phyloP scores from a whole-genome alignment of 352 stramenopile species.

The Phytophthora aleatoria region DNA sequence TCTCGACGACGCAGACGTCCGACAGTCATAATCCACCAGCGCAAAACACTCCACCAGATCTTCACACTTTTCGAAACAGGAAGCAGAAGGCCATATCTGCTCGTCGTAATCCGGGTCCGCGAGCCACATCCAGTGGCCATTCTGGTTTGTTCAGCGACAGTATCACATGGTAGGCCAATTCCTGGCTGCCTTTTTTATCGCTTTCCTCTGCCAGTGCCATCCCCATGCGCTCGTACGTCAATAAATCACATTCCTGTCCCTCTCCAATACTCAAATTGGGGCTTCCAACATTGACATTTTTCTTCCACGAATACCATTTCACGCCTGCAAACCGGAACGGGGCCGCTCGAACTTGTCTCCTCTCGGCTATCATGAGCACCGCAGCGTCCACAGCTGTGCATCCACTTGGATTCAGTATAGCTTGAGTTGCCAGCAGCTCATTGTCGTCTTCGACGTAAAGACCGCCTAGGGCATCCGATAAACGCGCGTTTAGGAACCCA shows the following conservation, averaged over 20 bases:
- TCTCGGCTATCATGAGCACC: slow-evolving; percentile 47
- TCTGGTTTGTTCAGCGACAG: slow-evolving; percentile 51
- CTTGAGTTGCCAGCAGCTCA: slow-evolving; percentile 43
- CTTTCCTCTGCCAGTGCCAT: slow-evolving; percentile 41
- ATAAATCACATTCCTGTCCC: slow-evolving; percentile 40
- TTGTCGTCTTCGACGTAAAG: slow-evolving; percentile 50
- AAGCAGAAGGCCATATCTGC: slow-evolving; percentile 54
- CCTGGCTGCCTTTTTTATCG: slow-evolving; percentile 14
- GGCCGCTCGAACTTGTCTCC: slow-evolving; percentile 24
- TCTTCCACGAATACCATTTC: slow-evolving; percentile 57
- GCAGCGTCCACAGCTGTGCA: slow-evolving; percentile 40
- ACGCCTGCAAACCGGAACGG: slow-evolving; percentile 65
- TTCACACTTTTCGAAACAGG: slow-evolving; percentile 53
- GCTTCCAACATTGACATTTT: slow-evolving; percentile 1
- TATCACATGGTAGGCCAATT: slow-evolving; percentile 60
- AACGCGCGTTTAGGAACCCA: slow-evolving; percentile 44
- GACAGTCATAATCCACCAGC: slow-evolving; percentile 49
- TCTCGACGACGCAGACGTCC: slow-evolving; percentile 25
- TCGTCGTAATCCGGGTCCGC: slow-evolving; percentile 30
- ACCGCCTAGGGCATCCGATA: slow-evolving; percentile 43
- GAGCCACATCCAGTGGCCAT: slow-evolving; percentile 35
- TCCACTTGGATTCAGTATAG: slow-evolving; percentile 37
- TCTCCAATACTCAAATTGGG: slow-evolving; percentile 17
- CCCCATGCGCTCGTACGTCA: slow-evolving; percentile 70
- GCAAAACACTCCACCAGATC: slow-evolving; percentile 64